These are phyloP conservation scores for Diplodia mutila DNA, from an alignment of 2,329 filamentous ascomycete genomes.

Conservation along the genomic window DNA sequence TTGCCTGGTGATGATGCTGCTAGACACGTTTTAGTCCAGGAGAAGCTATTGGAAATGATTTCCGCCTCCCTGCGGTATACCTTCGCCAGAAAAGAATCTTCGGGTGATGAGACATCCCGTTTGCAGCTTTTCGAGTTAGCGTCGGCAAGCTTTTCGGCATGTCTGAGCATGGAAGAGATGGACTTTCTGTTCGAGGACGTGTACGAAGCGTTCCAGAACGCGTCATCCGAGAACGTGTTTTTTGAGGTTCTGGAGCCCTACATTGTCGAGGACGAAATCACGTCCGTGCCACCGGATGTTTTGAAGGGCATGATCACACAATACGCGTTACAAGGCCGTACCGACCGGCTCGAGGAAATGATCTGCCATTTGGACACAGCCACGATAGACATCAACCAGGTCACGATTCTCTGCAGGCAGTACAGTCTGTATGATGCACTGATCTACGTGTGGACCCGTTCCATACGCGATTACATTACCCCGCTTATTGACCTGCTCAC, in stretches of 20 bases:
- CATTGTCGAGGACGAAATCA: slow-evolving; percentile 77
- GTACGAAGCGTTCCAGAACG: slow-evolving; percentile 87
- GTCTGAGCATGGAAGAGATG: slow-evolving; percentile 73
- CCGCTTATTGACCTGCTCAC: slow-evolving; percentile 82
- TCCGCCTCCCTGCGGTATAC: slow-evolving; percentile 87
- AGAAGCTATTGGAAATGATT: slow-evolving; percentile 92
- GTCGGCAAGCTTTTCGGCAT: slow-evolving; percentile 81
- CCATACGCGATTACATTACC: slow-evolving; percentile 85
- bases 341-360: slow-evolving; percentile 84
- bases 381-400: slow-evolving; percentile 91
- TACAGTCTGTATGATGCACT: slow-evolving; percentile 92
- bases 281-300: slow-evolving; percentile 75
- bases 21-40: slow-evolving; percentile 79
- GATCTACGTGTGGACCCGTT: slow-evolving; percentile 96
- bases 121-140: slow-evolving; percentile 75
- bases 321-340: slow-evolving; percentile 75
- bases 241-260: slow-evolving; percentile 87
- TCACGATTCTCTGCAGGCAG: slow-evolving; percentile 87
- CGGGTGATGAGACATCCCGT: slow-evolving; percentile 55
- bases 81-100: slow-evolving; percentile 67
- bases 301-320: slow-evolving; percentile 85
- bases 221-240: slow-evolving; percentile 73
- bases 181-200: slow-evolving; percentile 91
- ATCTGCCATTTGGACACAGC: slow-evolving; percentile 89
- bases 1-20: slow-evolving; percentile 79